Conservation (phyloP, 2,329 filamentous ascomycete genomes). For the Botrytis byssoidea region DNA sequence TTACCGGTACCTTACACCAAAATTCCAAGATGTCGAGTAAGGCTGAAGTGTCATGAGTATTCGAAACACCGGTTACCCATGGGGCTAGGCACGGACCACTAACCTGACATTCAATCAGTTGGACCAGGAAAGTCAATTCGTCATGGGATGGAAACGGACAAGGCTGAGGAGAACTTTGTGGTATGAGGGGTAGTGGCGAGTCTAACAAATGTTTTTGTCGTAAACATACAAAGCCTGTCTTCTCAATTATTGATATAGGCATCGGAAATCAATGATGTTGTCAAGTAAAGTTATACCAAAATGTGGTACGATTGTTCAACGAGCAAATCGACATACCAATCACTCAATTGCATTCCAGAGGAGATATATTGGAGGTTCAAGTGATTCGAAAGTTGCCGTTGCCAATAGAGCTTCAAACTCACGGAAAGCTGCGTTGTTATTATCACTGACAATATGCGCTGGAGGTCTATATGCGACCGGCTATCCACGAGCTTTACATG, state of each 20-base stretch:
- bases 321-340: constrained; percentile 23
- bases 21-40: not conserved
- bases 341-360: constrained; percentile 22
- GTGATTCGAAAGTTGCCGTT: constrained; percentile 25
- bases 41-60: constrained; percentile 18
- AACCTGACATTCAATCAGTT: constrained; percentile 7
- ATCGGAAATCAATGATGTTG: constrained; percentile 26
- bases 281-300: constrained; percentile 26
- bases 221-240: constrained; percentile 1
- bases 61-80: not conserved
- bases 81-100: constrained; percentile 10
- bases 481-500: constrained; percentile 33
- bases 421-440: constrained; percentile 26
- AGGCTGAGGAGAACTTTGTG: constrained; percentile 20
- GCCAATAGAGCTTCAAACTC: constrained; percentile 22
- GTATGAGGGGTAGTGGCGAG: constrained; percentile 15
- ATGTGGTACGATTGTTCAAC: constrained; percentile 23
- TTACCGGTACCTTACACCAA: constrained; percentile 28
- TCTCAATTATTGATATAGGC: not conserved
- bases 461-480: constrained; percentile 32
- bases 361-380: constrained; percentile 29
- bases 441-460: constrained; percentile 31
- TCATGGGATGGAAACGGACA: constrained; percentile 12
- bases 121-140: constrained; percentile 14
- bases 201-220: constrained; percentile 1